Evolutionary conservation across 2,329 filamentous ascomycete genomes (phyloP).

Genomic region (Dothidotthia symphoricarpi): DNA sequence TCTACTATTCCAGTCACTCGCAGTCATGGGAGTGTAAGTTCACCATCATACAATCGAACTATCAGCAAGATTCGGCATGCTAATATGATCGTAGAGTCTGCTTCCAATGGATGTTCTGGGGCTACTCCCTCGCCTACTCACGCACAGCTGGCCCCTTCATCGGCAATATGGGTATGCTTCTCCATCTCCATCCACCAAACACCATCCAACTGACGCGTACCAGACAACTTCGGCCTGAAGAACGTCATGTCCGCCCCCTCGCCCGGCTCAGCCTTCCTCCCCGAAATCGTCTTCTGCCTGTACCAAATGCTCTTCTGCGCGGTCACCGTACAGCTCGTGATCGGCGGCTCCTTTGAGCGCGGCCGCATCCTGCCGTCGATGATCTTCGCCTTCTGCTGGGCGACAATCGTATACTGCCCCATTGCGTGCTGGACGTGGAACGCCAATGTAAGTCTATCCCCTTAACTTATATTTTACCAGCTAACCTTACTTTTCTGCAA

Average conservation of each 20-base stretch:
- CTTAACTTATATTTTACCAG: constrained; percentile 1
- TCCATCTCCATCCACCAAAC: no score
- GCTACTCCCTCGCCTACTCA: constrained; percentile 63
- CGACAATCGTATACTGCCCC: constrained; percentile 63
- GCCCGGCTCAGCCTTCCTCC: constrained; percentile 56
- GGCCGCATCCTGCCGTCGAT: constrained; percentile 64
- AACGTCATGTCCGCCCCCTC: constrained; percentile 61
- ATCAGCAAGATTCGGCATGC: not conserved
- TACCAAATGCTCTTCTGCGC: constrained; percentile 66
- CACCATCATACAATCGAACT: not conserved
- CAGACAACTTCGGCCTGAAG: constrained; percentile 58
- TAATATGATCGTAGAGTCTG: constrained; percentile 38
- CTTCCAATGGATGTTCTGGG: constrained; percentile 66
- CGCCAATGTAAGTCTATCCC: constrained; percentile 29
- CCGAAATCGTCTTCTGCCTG: constrained; percentile 65
- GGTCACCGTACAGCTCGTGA: constrained; percentile 62
- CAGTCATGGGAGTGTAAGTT: constrained; percentile 54
- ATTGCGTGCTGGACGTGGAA: constrained; percentile 69
- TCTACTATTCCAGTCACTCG: constrained; percentile 62
- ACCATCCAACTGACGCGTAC: no score
- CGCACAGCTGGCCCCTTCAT: constrained; percentile 62
- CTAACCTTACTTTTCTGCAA: constrained; percentile 21
- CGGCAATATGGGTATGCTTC: constrained; percentile 50
- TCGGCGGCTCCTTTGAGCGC: constrained; percentile 63
- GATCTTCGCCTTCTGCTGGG: constrained; percentile 63